Conservation (phyloP, 352 stramenopile species). For the Phytophthora nicotianae region DNA sequence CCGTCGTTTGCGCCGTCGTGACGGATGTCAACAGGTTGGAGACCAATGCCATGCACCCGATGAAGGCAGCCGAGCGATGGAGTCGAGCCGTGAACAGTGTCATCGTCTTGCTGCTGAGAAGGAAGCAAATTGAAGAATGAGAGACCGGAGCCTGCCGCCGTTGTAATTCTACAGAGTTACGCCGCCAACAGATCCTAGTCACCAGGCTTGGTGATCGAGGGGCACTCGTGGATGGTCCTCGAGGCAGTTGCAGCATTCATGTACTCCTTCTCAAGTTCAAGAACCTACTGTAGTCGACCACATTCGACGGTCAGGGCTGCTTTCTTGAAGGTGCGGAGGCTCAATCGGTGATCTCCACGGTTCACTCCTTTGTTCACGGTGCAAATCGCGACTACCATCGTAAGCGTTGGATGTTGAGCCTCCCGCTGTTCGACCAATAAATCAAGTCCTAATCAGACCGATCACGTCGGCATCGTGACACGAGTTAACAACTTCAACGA, state of each 20-base stretch:
- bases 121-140: conserved; percentile 29
- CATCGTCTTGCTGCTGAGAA: conserved; percentile 19
- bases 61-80: conserved; percentile 2
- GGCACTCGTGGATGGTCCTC: too few species aligned
- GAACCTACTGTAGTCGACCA: too few species aligned
- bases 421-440: conserved; percentile 10
- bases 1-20: conserved; percentile 15
- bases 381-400: conserved; percentile 9
- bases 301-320: too few species aligned
- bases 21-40: conserved; percentile 8
- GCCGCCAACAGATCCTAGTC: too few species aligned
- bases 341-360: too few species aligned
- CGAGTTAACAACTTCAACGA: conserved; percentile 25
- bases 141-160: too few species aligned
- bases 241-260: too few species aligned
- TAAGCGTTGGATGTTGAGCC: conserved; percentile 6
- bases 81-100: conserved; percentile 20
- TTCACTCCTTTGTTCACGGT: conserved; percentile 19
- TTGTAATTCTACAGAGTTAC: too few species aligned
- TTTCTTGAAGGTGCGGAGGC: too few species aligned
- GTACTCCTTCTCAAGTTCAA: not conserved
- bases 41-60: conserved; percentile 15
- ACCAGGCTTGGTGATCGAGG: not conserved
- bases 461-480: not conserved
- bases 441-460: conserved; percentile 22